A percentile compares a stretch with the other conserved stretches of the same genome.
phyloP scores from a whole-genome alignment of 2,329 filamentous ascomycete genomes.

The Calonectria pteridis region DNA sequence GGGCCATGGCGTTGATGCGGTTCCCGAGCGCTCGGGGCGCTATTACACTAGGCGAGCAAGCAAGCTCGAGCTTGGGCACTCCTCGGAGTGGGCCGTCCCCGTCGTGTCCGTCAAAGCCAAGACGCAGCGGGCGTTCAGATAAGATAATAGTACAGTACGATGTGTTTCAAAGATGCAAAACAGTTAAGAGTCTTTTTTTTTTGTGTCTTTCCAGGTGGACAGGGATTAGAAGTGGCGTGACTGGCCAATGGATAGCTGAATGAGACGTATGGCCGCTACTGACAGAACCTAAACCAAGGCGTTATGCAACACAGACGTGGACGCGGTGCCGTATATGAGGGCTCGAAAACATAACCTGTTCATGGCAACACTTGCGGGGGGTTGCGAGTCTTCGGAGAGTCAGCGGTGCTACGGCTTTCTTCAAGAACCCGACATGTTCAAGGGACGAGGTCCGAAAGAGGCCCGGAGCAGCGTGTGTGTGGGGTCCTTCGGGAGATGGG shows the following conservation, averaged over 20 bases:
- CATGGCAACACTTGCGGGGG: conserved; percentile 1
- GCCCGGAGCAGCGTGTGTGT: conserved; percentile 6
- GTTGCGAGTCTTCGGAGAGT: conserved; percentile 1
- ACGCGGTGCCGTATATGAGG: conserved; percentile 19
- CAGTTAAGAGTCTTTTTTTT: not conserved
- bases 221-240: conserved; percentile 8
- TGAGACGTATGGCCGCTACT: not conserved
- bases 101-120: not conserved
- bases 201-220: not conserved
- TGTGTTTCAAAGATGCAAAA: not conserved
- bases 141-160: not conserved
- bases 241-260: not conserved
- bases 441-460: conserved; percentile 3
- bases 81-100: not conserved
- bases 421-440: conserved; percentile 21
- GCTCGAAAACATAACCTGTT: not conserved
- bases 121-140: not conserved
- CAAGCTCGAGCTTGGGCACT: not conserved
- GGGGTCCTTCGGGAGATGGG: conserved; percentile 33
- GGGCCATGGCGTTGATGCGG: conserved; percentile 9
- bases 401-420: conserved; percentile 26
- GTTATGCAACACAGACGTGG: not conserved
- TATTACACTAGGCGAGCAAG: not conserved
- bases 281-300: not conserved
- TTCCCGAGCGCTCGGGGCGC: not conserved